Evolutionary conservation across 352 stramenopile genomes (phyloP), one percentile per base, ranked within the genome.

Genomic region (Pythium sp.): DNA sequence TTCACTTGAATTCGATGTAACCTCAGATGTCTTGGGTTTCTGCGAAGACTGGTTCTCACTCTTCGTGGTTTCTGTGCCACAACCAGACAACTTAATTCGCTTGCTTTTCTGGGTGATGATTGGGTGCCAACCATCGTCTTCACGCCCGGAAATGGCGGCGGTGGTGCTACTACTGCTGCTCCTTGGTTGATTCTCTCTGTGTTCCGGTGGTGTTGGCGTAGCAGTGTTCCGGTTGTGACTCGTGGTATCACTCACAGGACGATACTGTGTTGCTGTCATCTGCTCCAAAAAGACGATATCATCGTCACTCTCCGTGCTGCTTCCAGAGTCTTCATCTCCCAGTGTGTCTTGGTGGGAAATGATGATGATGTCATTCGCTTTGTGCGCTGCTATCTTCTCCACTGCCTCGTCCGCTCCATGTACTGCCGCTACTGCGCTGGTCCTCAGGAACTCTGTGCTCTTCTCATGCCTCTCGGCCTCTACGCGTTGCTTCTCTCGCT

Each of bases 21-120:
- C 36, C 36, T 43, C 36, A 15, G 36, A 18, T 43, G 11, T 15
- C 36, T 43, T 43, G 36, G 36, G 36, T 0, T 43, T 43, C 9
- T 43, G 36, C 2, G 36, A 15, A 30, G 18, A 30, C 49, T 30
- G 11, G n/a, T 18, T 18, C 49, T 30, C n/a, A 26, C 26, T 15
- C 2, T 26, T 4, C 8, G 28, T 30, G 49, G 49, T 43, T 0
- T 5, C 4, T 43, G 12, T 15, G 15, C 12, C 36, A 18, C 12
- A 12, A 15, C 36, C 11, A 0, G 36, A 43, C 12, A 18, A 12
- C 49, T 55, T 55, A 8, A 30, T 18, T 55, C 49, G 20, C n/a
- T 55, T 30, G 49, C 28, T 55, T n/a, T 55, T 55, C n/a, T 55
- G n/a, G n/a, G 49, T 55, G 49, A 55, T 5, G 49, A 55, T 55